Base-by-base conservation (phyloP, 257 asterid genomes). In the Oldenlandia corymbosa region DNA sequence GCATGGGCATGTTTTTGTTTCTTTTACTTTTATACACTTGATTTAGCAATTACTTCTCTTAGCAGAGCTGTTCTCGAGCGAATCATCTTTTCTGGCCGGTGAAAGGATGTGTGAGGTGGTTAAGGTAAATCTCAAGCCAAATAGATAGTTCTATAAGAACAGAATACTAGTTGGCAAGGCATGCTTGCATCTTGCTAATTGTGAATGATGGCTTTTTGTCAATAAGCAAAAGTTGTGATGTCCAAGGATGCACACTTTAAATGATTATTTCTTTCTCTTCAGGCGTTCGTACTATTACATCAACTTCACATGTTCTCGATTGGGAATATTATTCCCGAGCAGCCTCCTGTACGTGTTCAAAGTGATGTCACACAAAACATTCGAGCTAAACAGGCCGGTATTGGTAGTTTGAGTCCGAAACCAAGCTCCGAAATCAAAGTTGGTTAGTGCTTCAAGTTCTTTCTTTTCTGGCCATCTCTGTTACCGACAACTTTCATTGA, bases 211-310 rank as follows among this genome's bases (percentile, higher is more conserved):
- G 20, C 18, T 57, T 57, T 18, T 34, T 43, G 18, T 27, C 30
- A 27, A 43, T 24, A 13, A 26, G 24, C 37, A 23, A 24, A 34
- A 9, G n/a, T 2, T 60, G 39, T 55, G 32, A 67, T 45, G 48
- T 68, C 63, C n/a, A 56, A 37, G 27, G 58, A 30, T 0, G 55
- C 49, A 43, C n/a, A n/a, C n/a, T 64, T 24, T 23, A 52, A 74
- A 58, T 67, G 64, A 62, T 68, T 58, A 43, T 64, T 59, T 48
- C 39, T 41, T 23, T 79, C 54, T 27, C 55, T 28, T 57, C 57
- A 91, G 97, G 91, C 85, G 61, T 89, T 85, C 76, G 96, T 88
- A 47, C 83, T 89, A 52, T 90, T 85, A 68, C 99, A 85, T 72
- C 97, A 87, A 72, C 89, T 92, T 72, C 91, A 83, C 49, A 75